These are phyloP conservation scores for Monosporascus sp. DNA, from an alignment of 2,329 filamentous ascomycete species.

Conservation along the genomic window DNA sequence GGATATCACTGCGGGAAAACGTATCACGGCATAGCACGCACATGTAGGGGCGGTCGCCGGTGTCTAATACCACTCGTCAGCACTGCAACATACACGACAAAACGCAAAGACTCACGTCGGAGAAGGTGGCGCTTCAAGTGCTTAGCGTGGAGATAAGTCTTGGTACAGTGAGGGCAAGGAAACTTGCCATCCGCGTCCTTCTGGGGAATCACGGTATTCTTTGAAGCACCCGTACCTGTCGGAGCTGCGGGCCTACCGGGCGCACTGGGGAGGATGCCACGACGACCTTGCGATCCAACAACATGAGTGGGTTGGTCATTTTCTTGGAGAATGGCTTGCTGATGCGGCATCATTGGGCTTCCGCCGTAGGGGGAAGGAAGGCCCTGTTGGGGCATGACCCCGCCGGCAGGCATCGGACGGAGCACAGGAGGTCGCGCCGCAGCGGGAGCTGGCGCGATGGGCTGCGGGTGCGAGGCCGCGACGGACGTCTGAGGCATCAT, in stretches of 20 bases:
- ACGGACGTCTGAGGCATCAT: slow-evolving; percentile 65
- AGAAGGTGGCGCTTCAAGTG: slow-evolving; percentile 94
- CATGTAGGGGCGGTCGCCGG: slow-evolving; percentile 96
- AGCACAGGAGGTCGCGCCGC: slow-evolving; percentile 54
- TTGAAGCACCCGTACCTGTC: slow-evolving; percentile 61
- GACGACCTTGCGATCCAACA: slow-evolving; percentile 87
- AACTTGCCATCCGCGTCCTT: slow-evolving; percentile 98
- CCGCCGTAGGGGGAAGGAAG: slow-evolving; percentile 57
- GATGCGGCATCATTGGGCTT: slow-evolving; percentile 47
- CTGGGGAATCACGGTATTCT: slow-evolving; percentile 79
- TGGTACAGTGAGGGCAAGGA: slow-evolving; percentile 95
- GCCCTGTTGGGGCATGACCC: slow-evolving; percentile 53
- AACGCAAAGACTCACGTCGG: slow-evolving; percentile 67
- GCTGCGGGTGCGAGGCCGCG: slow-evolving; percentile 65
- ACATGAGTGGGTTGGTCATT: slow-evolving; percentile 76
- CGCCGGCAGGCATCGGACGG: slow-evolving; percentile 66
- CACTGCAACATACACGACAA: background rate
- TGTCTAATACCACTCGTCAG: slow-evolving; percentile 55
- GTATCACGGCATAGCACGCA: slow-evolving; percentile 97
- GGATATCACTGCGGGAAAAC: slow-evolving; percentile 94
- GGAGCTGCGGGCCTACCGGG: slow-evolving; percentile 78
- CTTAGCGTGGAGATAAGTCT: slow-evolving; percentile 96
- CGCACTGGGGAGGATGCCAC: slow-evolving; percentile 86
- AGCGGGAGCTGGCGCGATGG: slow-evolving; percentile 66
- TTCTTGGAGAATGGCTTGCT: slow-evolving; percentile 49